Percentiles rank a stretch among this genome's conserved stretches.
These are phyloP conservation scores for Microstroma glucosiphilum DNA, from an alignment of 1,284 basidiomycete species.

Conservation along the genomic window DNA sequence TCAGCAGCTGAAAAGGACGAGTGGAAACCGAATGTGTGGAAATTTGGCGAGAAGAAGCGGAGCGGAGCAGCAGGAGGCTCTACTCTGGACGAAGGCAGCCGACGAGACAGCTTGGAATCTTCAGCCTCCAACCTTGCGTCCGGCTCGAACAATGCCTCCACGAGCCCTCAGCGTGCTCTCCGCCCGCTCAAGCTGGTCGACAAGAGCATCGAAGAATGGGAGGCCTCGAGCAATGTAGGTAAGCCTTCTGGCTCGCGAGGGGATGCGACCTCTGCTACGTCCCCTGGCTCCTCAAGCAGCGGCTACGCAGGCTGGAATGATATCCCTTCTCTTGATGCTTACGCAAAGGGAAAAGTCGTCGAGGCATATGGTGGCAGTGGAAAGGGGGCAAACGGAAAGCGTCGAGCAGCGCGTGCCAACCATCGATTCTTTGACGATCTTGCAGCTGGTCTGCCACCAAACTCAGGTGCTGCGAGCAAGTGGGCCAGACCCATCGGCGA, in stretches of 20 bases:
- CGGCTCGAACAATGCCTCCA: background rate
- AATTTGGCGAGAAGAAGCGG: slow-evolving; percentile 18
- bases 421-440: slow-evolving; percentile 38
- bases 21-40: slow-evolving; percentile 41
- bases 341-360: slow-evolving; percentile 26
- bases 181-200: slow-evolving; percentile 2
- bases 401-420: slow-evolving; percentile 13
- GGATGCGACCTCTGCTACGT: background rate
- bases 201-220: background rate
- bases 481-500: slow-evolving; percentile 47
- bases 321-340: slow-evolving; percentile 18
- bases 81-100: slow-evolving; percentile 5
- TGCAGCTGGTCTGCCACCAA: slow-evolving; percentile 36
- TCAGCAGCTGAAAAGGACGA: slow-evolving; percentile 18
- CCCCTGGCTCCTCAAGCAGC: background rate
- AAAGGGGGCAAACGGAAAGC: slow-evolving; percentile 17
- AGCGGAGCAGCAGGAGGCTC: background rate
- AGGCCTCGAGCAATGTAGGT: background rate
- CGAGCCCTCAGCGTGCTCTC: background rate
- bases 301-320: slow-evolving; percentile 38
- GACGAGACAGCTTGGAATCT: background rate
- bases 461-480: slow-evolving; percentile 41
- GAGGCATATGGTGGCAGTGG: slow-evolving; percentile 30
- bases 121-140: background rate
- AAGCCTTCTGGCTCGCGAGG: background rate